A percentile compares a stretch with the other conserved stretches of the same genome.
Conservation (phyloP, 2,329 filamentous ascomycete species). For the Hansfordia pulvinata region DNA sequence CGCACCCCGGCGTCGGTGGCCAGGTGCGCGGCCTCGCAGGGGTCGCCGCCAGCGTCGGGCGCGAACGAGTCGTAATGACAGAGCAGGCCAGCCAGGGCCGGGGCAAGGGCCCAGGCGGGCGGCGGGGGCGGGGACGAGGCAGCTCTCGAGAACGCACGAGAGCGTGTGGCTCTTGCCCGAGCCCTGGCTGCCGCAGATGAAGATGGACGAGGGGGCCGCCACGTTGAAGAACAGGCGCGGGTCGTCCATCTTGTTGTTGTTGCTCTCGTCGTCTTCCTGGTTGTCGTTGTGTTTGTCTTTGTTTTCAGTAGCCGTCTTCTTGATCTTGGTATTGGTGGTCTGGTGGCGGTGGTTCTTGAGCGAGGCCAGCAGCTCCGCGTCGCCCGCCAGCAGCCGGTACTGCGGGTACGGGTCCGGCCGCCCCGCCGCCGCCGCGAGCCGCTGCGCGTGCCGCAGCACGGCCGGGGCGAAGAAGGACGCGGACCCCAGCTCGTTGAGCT, state of each 20-base stretch:
- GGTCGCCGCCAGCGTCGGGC: constrained; percentile 28
- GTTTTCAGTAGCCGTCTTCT: no score
- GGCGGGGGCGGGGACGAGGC: constrained; percentile 28
- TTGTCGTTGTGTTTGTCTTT: no score
- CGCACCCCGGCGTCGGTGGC: constrained; percentile 25
- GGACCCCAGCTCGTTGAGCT: no score
- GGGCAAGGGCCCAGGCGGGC: constrained; percentile 31
- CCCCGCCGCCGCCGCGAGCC: background rate
- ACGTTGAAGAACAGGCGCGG: constrained; percentile 30
- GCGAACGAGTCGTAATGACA: constrained; percentile 51
- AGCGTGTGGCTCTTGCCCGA: constrained; percentile 51
- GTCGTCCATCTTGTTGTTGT: constrained; percentile 6
- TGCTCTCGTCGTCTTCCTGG: background rate
- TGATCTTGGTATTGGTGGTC: no score
- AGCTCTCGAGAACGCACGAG: constrained; percentile 42
- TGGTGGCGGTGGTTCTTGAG: no score
- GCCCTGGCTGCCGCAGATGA: constrained; percentile 52
- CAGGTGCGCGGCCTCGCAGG: constrained; percentile 48
- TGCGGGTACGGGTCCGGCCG: background rate
- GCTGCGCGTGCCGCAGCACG: no score
- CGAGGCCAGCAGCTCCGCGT: background rate
- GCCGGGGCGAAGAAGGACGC: no score
- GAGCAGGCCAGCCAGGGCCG: constrained; percentile 44
- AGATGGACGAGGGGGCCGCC: constrained; percentile 38
- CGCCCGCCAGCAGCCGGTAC: background rate